Base-by-base conservation (phyloP, 495 filamentous ascomycete genomes). In the Paragyromitra xinjiangensis region DNA sequence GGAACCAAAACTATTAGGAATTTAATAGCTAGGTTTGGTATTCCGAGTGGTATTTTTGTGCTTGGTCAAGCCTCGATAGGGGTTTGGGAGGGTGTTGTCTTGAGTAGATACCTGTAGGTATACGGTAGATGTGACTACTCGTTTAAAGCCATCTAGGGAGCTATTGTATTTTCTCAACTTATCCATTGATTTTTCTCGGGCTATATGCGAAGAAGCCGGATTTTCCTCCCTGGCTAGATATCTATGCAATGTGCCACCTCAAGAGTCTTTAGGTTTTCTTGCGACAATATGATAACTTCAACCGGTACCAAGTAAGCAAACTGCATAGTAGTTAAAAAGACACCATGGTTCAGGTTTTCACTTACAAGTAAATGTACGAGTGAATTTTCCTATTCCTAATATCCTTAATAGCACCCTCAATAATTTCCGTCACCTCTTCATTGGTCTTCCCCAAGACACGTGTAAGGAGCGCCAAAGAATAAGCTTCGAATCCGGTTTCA, bases 381-480 rank as follows among this genome's bases (percentile, higher is more conserved):
- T 75, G 75, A 12, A 74, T 62, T 59, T 42, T 78, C 59, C 24
- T 53, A 37, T 78, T 55, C 39, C 22, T n/a, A 2, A 48, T 7
- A 37, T 67, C 78, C 19, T 42, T 44, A 19, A 59, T 50, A 3
- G 78, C 70, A 45, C 67, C 64, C 6, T 69, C 3, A 11, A 55
- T 66, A 19, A 80, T 42, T 22, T 62, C 42, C 55, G 26, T 8
- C 42, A 55, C 69, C 24, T 74, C 75, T 14, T 56, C 64, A 5
- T 29, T 66, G 0, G 22, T 39, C 61, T 69, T 77, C 6, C 69
- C 69, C 45, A 77, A 58, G 19, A 69, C 77, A 14, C 70, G 12
- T 14, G 76, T 79, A 1, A 81, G n/a, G n/a, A 78, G 14, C 3
- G 66, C 69, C 56, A 78, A 19, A 1, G 24, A 16, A 53, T 72